Base-by-base conservation (phyloP, 345 rosid genomes). In the Heritiera littoralis region DNA sequence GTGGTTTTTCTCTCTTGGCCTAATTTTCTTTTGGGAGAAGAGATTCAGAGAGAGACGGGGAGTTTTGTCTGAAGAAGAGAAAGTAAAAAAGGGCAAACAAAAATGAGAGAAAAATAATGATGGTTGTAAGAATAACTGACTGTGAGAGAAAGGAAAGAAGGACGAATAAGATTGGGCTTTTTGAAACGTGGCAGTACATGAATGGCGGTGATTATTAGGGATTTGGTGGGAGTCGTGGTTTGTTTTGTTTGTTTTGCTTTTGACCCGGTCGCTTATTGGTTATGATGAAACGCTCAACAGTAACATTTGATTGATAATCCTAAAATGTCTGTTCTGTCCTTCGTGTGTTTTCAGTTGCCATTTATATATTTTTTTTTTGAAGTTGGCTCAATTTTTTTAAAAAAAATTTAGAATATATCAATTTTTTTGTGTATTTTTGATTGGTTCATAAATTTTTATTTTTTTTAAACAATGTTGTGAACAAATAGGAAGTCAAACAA, bases 31-130 rank as follows among this genome's bases (percentile, higher is more conserved):
- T 64, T 1, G 43, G 5, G 43, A 49, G 43, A 43, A 71, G 41
- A 71, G 59, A 49, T 30, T 71, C 43, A 12, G 65, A 38, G 51
- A 54, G 76, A 55, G 7, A 73, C 6, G 65, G 1, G 35, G 49
- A 32, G 10, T 73, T 18, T 56, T 55, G 76, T 73, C 55, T 40
- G 77, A 55, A 28, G 65, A 60, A 73, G 17, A 7, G 49, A 38
- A 38, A 38, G 32, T 54, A 54, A 38, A n/a, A 73, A 55, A 55
- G 6, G 17, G 12, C 28, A 2, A 18, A 32, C 9, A 35, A n/a
- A 18, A 18, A 23, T 8, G 14, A 14, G 6, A 9, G 12, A n/a
- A 40, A 40, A 17, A 52, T 10, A 6, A n/a, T 73, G 11, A 73
- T 45, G 48, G 35, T 3, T 18, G 51, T n/a, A 38, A 23, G 7